These are phyloP conservation scores for Cytospora mali DNA, from an alignment of 2,329 filamentous ascomycete genomes.

Conservation along the genomic window DNA sequence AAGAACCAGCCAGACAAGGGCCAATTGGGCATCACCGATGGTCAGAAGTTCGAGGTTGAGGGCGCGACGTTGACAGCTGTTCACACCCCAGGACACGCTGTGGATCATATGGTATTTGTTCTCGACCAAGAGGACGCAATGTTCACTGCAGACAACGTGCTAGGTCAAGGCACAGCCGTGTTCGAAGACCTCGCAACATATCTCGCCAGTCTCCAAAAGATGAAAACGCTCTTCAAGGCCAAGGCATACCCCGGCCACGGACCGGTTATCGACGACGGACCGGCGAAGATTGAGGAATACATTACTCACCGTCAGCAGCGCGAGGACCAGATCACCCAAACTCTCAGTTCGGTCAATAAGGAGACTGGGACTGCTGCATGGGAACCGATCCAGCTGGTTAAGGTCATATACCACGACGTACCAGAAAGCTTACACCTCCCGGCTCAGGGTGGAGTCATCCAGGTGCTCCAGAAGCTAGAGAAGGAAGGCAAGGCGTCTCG, in stretches of 20 bases:
- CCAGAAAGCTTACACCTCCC: constrained; percentile 74
- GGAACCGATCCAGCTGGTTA: constrained; percentile 82
- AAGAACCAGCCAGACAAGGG: constrained; percentile 55
- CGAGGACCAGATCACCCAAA: constrained; percentile 74
- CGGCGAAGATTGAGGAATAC: constrained; percentile 76
- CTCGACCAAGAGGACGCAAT: constrained; percentile 66
- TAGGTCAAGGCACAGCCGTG: constrained; percentile 73
- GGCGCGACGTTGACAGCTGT: constrained; percentile 64
- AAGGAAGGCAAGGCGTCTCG: constrained; percentile 67
- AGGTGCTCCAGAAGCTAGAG: constrained; percentile 79
- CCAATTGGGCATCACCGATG: constrained; percentile 47
- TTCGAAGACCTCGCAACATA: constrained; percentile 70
- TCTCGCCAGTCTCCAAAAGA: constrained; percentile 60
- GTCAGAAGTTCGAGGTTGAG: constrained; percentile 51
- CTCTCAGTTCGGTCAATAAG: constrained; percentile 50
- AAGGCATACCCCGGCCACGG: constrained; percentile 89
- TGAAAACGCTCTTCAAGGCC: constrained; percentile 64
- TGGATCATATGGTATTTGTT: constrained; percentile 68
- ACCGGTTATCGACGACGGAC: constrained; percentile 72
- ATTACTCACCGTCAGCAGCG: constrained; percentile 78
- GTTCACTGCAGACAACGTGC: constrained; percentile 75
- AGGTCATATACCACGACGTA: constrained; percentile 80
- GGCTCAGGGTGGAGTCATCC: constrained; percentile 73
- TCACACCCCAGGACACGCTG: constrained; percentile 70
- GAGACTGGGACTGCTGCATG: constrained; percentile 47